Base-by-base conservation (phyloP, 495 filamentous ascomycete genomes). In the Amphirosellinia nigrospora region DNA sequence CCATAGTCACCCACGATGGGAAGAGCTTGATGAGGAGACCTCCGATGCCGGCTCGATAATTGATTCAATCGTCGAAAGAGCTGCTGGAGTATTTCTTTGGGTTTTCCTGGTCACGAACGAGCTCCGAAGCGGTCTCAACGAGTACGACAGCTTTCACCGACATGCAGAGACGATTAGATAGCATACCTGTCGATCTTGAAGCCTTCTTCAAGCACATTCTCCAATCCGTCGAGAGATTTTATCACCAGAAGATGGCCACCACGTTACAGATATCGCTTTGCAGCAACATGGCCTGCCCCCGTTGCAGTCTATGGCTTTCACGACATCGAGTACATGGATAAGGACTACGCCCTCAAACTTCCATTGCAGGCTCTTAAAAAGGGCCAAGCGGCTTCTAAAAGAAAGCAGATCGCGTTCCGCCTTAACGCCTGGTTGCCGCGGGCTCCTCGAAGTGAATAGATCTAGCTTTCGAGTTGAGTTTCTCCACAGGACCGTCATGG, bases 1-100 rank as follows among this genome's bases (percentile, higher is more conserved):
- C 15, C 30, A 38, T 1, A 46, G 48, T n/a, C 16, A 71, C 55
- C 9, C 64, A 16, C 62, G 38, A 15, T 76, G 53, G 38, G 23
- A 13, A 39, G 67, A 43, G 26, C 64, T 60, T 11, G 19, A 21
- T 46, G 3, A n/a, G 1, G 15, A 1, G 6, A 16, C 19, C 19
- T 1, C 3, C 4, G 30, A 21, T 32, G 23, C 26, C 38, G 45
- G 43, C 16, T 11, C 26, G 1, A 55, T 82, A 1, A 50, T 76
- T 16, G 13, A 68, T 2, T 68, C 77, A 8, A 68, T 85, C 21
- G 66, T 75, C 0, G 13, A 69, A 5, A 78, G 65, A 65, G 73
- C 82, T 4, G 28, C 73, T 9, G 83, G 83, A 10, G 82, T 84
- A 0, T 84, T 83, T 63, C 73, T 82, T 15, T 84, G 83, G 82